Conservation (phyloP, 371 early-diverging fungal genomes). For the Capillidium heterosporum region DNA sequence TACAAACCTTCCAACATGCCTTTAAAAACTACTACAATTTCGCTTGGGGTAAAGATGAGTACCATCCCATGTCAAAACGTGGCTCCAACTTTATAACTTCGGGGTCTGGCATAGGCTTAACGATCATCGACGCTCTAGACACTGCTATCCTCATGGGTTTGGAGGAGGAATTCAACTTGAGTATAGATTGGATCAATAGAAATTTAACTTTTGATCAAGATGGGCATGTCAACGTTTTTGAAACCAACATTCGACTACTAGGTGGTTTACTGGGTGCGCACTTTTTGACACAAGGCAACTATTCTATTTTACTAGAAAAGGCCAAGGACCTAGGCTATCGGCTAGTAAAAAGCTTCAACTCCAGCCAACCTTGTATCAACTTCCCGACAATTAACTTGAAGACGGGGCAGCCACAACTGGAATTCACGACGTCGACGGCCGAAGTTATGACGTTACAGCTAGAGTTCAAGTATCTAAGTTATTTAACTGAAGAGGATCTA, state of each 20-base stretch:
- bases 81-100: constrained; percentile 6
- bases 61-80: constrained; percentile 41
- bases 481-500: constrained; percentile 45
- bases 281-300: constrained; percentile 33
- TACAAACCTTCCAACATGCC: constrained; percentile 38
- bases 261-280: constrained; percentile 70
- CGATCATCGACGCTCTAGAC: constrained; percentile 70
- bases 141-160: constrained; percentile 68
- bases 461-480: constrained; percentile 70
- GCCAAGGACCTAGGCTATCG: constrained; percentile 62
- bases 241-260: constrained; percentile 80
- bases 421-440: constrained; percentile 39
- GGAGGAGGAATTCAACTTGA: constrained; percentile 43
- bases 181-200: constrained; percentile 38
- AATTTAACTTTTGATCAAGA: constrained; percentile 42
- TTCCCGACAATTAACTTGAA: constrained; percentile 41
- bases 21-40: constrained; percentile 62
- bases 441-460: constrained; percentile 74
- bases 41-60: constrained; percentile 73
- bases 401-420: constrained; percentile 13
- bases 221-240: constrained; percentile 73
- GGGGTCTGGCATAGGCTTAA: constrained; percentile 43
- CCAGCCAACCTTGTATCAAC: constrained; percentile 55
- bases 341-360: constrained; percentile 55
- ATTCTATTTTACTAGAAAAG: constrained; percentile 38